Evolutionary conservation across 306 rosid species (phyloP).

Genomic region (Crotalaria pallida): DNA sequence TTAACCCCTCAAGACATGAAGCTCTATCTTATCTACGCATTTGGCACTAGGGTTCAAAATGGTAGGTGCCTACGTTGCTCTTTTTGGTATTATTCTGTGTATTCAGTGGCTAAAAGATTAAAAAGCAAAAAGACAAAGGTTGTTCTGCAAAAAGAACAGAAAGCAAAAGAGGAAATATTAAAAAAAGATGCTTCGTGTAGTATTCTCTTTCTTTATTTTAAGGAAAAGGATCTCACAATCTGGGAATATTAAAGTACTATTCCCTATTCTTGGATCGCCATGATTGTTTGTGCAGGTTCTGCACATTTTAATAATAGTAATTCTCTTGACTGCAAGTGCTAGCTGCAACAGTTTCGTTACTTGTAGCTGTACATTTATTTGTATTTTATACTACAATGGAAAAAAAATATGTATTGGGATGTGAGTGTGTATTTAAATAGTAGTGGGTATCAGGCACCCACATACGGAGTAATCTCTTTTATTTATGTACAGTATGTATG

Average conservation of each 20-base stretch:
- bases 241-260: neutral
- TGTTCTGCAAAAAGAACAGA: conserved; percentile 37
- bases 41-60: neutral
- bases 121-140: conserved; percentile 13
- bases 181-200: conserved; percentile 10
- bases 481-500: no score
- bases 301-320: conserved; percentile 11
- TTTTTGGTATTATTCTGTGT: conserved; percentile 20
- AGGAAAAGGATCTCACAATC: conserved; percentile 14
- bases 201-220: neutral
- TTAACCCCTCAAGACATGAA: neutral
- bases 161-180: conserved; percentile 16
- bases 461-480: no score
- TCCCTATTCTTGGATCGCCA: conserved; percentile 23
- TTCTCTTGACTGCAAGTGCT: neutral
- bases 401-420: no score
- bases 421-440: no score
- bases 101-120: neutral
- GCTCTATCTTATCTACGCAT: neutral
- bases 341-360: neutral
- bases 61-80: neutral
- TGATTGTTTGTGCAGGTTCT: conserved; percentile 17
- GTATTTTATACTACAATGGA: no score
- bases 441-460: no score
- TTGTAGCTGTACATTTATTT: no score